These are phyloP conservation scores for Curvularia sp. DNA, from an alignment of 2,329 filamentous ascomycete genomes.

Conservation along the genomic window DNA sequence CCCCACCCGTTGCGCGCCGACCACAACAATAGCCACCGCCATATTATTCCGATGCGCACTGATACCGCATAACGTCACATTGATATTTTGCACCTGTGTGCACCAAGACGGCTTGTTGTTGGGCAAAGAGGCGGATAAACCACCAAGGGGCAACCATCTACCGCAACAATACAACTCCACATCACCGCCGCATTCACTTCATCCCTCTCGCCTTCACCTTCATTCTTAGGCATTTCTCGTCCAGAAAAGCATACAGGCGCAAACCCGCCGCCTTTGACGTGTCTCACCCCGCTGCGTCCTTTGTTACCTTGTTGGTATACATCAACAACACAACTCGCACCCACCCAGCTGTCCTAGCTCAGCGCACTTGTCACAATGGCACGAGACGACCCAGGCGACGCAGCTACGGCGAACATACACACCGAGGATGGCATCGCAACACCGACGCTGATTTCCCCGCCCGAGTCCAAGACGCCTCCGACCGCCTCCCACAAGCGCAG, in stretches of 20 bases:
- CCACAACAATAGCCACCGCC: constrained; percentile 14
- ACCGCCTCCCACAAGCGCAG: constrained; percentile 61
- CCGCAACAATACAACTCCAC: constrained; percentile 24
- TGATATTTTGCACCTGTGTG: constrained; percentile 18
- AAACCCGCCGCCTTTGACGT: constrained; percentile 1
- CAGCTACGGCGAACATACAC: constrained; percentile 27
- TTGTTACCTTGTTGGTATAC: constrained; percentile 4
- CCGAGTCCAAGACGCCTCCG: constrained; percentile 67
- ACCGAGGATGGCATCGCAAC: constrained; percentile 48
- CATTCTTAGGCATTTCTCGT: constrained; percentile 12
- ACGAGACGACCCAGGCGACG: constrained; percentile 23
- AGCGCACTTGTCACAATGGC: constrained; percentile 30
- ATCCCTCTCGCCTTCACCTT: constrained; percentile 16
- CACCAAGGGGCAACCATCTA: constrained; percentile 18
- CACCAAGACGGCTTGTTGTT: constrained; percentile 16
- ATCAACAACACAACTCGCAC: constrained; percentile 1
- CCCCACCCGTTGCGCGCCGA: constrained; percentile 25
- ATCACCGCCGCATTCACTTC: constrained; percentile 28
- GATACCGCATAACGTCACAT: constrained; percentile 12
- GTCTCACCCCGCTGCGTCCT: constrained; percentile 8
- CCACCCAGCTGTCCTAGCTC: constrained; percentile 6
- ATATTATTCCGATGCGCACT: constrained; percentile 20
- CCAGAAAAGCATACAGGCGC: constrained; percentile 1
- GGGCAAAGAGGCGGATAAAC: constrained; percentile 25
- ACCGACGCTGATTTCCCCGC: constrained; percentile 61